Conservation (phyloP, 345 rosid genomes). For the Turnera subulata region DNA sequence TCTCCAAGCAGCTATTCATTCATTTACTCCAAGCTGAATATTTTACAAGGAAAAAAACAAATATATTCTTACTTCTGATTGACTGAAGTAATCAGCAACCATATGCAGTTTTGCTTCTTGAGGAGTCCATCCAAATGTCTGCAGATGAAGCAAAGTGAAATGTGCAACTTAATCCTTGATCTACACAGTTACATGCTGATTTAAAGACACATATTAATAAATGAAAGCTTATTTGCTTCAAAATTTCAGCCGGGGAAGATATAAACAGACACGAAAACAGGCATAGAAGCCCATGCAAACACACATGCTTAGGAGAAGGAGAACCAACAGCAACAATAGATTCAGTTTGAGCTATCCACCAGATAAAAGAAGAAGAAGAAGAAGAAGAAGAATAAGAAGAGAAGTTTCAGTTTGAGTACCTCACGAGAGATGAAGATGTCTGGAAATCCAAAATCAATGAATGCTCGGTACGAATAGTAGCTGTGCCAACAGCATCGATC, state of each 20-base stretch:
- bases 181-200: neutral
- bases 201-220: no score
- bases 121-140: constrained; percentile 93
- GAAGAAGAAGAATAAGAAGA: no score
- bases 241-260: neutral
- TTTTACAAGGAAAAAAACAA: neutral
- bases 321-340: no score
- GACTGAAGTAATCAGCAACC: constrained; percentile 85
- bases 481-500: constrained; percentile 31
- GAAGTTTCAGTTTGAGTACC: constrained; percentile 49
- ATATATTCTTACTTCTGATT: constrained; percentile 64
- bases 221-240: neutral
- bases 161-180: constrained; percentile 10
- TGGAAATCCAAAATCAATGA: constrained; percentile 76
- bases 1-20: constrained; percentile 7
- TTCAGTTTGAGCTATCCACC: no score
- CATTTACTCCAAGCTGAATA: neutral
- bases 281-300: neutral
- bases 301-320: no score
- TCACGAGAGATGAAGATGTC: constrained; percentile 92
- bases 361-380: no score
- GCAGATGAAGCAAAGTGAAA: constrained; percentile 26
- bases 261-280: neutral
- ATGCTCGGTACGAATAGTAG: constrained; percentile 85
- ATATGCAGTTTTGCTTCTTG: constrained; percentile 90